A percentile compares a stretch with the other conserved stretches of the same genome.
Evolutionary conservation across 352 stramenopile genomes (phyloP).

Genomic region (Phytophthora crassamura): DNA sequence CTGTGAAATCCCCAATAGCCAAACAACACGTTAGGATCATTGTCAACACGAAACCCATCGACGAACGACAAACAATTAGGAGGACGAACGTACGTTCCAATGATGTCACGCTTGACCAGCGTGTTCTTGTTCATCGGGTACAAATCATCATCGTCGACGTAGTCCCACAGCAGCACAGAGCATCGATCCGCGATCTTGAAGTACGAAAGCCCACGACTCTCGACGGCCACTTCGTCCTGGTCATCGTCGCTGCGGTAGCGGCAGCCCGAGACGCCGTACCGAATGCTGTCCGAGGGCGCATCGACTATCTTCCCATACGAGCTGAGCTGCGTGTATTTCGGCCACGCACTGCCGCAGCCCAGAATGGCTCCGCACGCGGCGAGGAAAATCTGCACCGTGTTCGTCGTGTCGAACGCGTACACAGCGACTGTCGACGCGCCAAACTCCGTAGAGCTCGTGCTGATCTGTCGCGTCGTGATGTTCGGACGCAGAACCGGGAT

Average conservation of each 20-base stretch:
- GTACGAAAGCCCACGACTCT: slow-evolving; percentile 42
- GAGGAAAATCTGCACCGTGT: slow-evolving; percentile 49
- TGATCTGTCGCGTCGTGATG: slow-evolving; percentile 35
- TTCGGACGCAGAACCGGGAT: slow-evolving; percentile 33
- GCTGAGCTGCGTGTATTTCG: slow-evolving; percentile 37
- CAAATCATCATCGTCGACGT: slow-evolving; percentile 39
- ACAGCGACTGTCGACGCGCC: slow-evolving; percentile 37
- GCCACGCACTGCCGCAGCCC: slow-evolving; percentile 33
- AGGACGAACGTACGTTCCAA: slow-evolving; percentile 38
- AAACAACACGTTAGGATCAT: slow-evolving; percentile 17
- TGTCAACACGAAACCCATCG: background rate
- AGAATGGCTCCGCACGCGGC: slow-evolving; percentile 37
- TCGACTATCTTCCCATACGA: slow-evolving; percentile 39
- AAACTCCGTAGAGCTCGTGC: slow-evolving; percentile 38
- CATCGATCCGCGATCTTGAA: slow-evolving; percentile 40
- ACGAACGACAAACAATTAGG: background rate
- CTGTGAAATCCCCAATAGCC: slow-evolving; percentile 21
- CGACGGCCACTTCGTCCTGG: slow-evolving; percentile 34
- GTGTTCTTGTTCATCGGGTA: slow-evolving; percentile 37
- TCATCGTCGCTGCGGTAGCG: slow-evolving; percentile 41
- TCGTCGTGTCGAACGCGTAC: slow-evolving; percentile 47
- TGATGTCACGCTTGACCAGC: slow-evolving; percentile 41
- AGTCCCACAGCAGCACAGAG: slow-evolving; percentile 40
- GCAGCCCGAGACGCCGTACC: slow-evolving; percentile 38
- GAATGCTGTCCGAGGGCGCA: slow-evolving; percentile 34